Conservation (phyloP, 495 filamentous ascomycete species). For the Penicillium egyptiacum region DNA sequence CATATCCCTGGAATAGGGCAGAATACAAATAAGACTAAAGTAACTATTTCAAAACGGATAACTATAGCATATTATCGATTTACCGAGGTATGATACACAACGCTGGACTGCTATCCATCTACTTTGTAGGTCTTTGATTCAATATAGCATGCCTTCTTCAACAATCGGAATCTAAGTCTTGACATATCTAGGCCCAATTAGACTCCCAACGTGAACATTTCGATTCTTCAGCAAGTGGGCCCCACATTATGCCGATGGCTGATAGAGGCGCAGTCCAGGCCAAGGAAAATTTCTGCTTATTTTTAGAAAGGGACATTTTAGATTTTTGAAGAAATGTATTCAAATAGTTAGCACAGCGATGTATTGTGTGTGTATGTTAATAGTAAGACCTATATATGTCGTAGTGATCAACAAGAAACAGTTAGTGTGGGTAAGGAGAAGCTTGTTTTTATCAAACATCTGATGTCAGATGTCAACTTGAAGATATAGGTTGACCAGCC, state of each 20-base stretch:
- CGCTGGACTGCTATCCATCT: too few relatives aligned
- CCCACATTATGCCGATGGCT: too few relatives aligned
- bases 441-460: constrained; percentile 2
- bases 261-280: constrained; percentile 7
- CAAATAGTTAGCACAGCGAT: background rate
- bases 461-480: background rate
- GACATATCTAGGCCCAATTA: too few relatives aligned
- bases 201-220: too few relatives aligned
- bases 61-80: too few relatives aligned
- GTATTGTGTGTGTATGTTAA: background rate
- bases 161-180: too few relatives aligned
- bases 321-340: too few relatives aligned
- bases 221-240: background rate
- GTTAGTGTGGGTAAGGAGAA: constrained; percentile 9
- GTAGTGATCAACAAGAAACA: background rate
- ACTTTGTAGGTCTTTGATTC: too few relatives aligned
- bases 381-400: background rate
- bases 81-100: too few relatives aligned
- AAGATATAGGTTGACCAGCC: too few relatives aligned
- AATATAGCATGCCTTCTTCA: too few relatives aligned
- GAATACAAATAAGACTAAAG: background rate
- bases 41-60: background rate
- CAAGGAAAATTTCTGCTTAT: background rate
- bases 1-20: background rate
- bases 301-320: background rate